Conservation (phyloP, 2,329 filamentous ascomycete species). For the Penicillium psychrosexuale region DNA sequence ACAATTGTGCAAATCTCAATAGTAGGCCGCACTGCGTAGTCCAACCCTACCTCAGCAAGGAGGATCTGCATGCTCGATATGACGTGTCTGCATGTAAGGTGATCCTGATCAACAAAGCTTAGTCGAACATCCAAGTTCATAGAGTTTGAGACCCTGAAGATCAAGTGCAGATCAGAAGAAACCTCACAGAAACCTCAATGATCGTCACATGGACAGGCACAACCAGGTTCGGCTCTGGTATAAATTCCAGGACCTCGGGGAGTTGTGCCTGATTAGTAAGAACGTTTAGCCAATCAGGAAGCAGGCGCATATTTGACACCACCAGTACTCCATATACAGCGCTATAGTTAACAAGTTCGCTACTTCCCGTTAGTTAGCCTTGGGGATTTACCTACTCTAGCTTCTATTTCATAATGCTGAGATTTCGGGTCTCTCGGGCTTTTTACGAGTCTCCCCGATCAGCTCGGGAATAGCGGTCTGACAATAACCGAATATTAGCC, state of each 20-base stretch:
- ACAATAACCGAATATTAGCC: not conserved
- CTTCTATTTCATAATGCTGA: too few species aligned
- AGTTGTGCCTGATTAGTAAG: too few species aligned
- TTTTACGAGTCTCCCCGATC: too few species aligned
- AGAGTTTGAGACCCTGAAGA: not conserved
- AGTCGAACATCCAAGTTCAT: not conserved
- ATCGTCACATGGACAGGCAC: not conserved
- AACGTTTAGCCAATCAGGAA: too few species aligned
- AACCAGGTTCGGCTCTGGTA: too few species aligned
- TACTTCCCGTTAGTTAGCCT: too few species aligned
- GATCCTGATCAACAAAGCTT: not conserved
- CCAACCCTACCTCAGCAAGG: not conserved
- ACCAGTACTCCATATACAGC: too few species aligned
- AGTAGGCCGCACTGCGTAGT: not conserved
- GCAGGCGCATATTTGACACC: too few species aligned
- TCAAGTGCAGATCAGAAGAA: not conserved
- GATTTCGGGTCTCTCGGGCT: too few species aligned
- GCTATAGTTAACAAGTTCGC: too few species aligned
- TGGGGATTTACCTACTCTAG: too few species aligned
- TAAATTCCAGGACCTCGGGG: too few species aligned
- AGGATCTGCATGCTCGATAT: not conserved
- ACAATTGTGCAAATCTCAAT: not conserved
- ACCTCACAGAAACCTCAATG: not conserved
- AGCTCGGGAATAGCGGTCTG: not conserved
- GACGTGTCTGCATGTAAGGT: conserved; percentile 1